These are phyloP conservation scores for Pseudofabraea citricarpa DNA, from an alignment of 2,329 filamentous ascomycete genomes.

Conservation along the genomic window DNA sequence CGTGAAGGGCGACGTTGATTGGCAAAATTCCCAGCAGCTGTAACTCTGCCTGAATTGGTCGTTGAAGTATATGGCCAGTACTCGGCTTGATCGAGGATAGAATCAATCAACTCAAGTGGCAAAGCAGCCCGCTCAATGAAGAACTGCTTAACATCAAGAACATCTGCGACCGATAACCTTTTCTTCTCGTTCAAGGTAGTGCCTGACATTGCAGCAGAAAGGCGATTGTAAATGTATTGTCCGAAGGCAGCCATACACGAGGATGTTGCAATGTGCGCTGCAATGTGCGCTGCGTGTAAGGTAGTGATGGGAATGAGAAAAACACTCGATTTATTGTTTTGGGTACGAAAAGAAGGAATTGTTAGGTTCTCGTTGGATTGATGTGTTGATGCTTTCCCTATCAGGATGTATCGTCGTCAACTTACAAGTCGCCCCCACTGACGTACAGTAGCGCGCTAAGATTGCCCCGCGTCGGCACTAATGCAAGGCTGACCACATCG, in stretches of 20 bases:
- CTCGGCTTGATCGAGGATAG: slow-evolving; percentile 54
- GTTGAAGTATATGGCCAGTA: slow-evolving; percentile 51
- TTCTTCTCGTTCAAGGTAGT: not conserved
- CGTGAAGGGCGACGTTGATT: too few relatives aligned
- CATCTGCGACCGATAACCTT: slow-evolving; percentile 36
- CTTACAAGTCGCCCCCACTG: too few relatives aligned
- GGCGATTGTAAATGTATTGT: slow-evolving; percentile 1
- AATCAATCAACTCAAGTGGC: slow-evolving; percentile 50
- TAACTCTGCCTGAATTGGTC: slow-evolving; percentile 15
- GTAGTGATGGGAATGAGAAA: not conserved
- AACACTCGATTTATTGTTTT: too few relatives aligned
- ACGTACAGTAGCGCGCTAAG: not conserved
- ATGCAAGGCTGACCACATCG: too few relatives aligned
- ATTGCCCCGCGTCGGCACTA: not conserved
- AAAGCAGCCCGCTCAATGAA: slow-evolving; percentile 39
- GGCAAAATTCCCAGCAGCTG: too few relatives aligned
- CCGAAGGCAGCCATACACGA: not conserved
- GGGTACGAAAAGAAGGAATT: too few relatives aligned
- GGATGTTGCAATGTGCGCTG: not conserved
- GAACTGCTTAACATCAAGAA: slow-evolving; percentile 43
- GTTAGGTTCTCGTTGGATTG: too few relatives aligned
- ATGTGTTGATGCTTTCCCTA: too few relatives aligned
- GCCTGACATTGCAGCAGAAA: not conserved
- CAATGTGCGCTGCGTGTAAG: not conserved
- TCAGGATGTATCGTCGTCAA: too few relatives aligned